A percentile compares a stretch with the other conserved stretches of the same genome.
phyloP scores from a whole-genome alignment of 495 filamentous ascomycete species.

The Tuber borchii region DNA sequence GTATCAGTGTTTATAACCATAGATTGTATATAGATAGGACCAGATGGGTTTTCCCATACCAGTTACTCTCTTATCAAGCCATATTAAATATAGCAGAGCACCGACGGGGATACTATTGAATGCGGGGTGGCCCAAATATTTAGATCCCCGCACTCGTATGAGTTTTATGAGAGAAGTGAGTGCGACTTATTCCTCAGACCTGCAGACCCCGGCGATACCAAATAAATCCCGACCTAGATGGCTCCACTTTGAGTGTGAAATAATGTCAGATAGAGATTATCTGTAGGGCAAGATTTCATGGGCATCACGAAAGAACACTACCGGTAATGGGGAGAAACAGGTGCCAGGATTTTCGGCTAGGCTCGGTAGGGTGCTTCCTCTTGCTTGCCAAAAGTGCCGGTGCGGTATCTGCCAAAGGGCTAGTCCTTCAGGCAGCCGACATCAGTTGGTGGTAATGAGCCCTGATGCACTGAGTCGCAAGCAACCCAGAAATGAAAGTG shows the following conservation, averaged over 20 bases:
- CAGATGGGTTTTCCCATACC: neutral
- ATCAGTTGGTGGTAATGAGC: neutral
- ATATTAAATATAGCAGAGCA: too few species aligned
- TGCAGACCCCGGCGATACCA: neutral
- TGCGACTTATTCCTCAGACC: neutral
- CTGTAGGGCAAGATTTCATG: neutral
- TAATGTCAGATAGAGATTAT: neutral
- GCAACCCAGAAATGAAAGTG: neutral
- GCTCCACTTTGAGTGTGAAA: neutral
- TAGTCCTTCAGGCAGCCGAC: neutral
- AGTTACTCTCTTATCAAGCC: neutral
- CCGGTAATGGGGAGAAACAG: neutral
- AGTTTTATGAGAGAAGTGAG: neutral
- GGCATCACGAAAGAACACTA: neutral
- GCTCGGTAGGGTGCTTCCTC: neutral
- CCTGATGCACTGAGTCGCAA: neutral
- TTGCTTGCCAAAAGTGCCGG: neutral
- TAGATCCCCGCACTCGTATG: neutral
- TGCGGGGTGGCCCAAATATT: neutral
- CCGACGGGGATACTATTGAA: neutral
- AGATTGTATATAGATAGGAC: neutral
- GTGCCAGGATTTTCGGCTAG: neutral
- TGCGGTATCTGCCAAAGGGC: neutral
- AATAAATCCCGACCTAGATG: neutral
- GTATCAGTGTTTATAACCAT: neutral